Evolutionary conservation across 768 basidiomycete species (phyloP), one percentile per base, ranked within the genome.

Genomic region (Kwoniella heveanensis): DNA sequence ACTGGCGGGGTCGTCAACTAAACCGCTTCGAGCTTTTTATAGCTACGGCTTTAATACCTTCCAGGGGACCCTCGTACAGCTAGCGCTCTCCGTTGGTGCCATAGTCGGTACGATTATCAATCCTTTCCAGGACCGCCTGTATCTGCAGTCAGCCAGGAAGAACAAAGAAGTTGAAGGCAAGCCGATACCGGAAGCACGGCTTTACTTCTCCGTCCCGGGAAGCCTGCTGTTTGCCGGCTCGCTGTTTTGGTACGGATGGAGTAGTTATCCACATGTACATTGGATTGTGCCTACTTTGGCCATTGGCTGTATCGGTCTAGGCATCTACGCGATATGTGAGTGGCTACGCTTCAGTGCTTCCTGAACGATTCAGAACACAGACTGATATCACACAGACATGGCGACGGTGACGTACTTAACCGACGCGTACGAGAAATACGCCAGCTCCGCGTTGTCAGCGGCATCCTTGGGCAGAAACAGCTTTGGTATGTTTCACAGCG

Each of bases 241-340:
- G 25, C 24, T 55, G 1, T 57, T 64, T n/a, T 52, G 56, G 60
- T 67, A 67, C 39, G 60, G 60, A 19, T 67, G 60, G 54, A 53
- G 54, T 4, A 60, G 60, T 29, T 67, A 67, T 22, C 54, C 54
- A 2, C 15, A 32, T 19, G 47, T 67, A 1, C 65, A 53, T 36
- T 62, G 55, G 60, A 67, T 62, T 22, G 65, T 51, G 22, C 65
- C 65, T 2, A 57, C 54, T 12, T 46, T 62, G 37, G 65, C 54
- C 1, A 39, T 67, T 10, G 60, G 46, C 21, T 52, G 49, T 2
- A 59, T 67, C 39, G 65, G 65, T 3, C 49, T 50, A 22, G 65
- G 65, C 2, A 67, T 67, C 60, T 67, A 62, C 29, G 32, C 32
- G 19, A 62, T 67, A 15, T 62, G 54, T 48, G 51, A 59, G 44